phyloP scores from a whole-genome alignment of 768 basidiomycete species.

The Calocera viscosa region DNA sequence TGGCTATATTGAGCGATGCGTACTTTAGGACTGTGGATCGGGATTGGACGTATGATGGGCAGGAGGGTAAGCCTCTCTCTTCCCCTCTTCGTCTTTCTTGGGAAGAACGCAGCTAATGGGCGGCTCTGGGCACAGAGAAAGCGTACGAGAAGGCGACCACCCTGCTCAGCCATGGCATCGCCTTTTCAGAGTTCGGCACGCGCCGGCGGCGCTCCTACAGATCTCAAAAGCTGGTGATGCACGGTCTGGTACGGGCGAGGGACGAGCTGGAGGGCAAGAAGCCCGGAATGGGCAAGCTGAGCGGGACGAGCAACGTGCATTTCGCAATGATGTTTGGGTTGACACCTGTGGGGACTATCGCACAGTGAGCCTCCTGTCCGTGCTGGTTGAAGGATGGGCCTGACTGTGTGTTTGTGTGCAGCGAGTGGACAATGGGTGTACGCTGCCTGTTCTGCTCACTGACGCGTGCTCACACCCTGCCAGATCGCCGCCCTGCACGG shows the following conservation, averaged over 20 bases:
- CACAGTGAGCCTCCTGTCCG: conserved; percentile 78
- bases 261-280: conserved; percentile 31
- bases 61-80: conserved; percentile 46
- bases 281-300: conserved; percentile 38
- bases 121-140: conserved; percentile 29
- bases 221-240: conserved; percentile 66
- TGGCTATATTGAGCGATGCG: conserved; percentile 81
- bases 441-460: conserved; percentile 2
- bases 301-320: conserved; percentile 82
- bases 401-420: conserved; percentile 23
- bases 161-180: conserved; percentile 51
- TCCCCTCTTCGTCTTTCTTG: neutral
- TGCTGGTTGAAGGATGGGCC: too few species aligned
- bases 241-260: conserved; percentile 53
- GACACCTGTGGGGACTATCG: conserved; percentile 65
- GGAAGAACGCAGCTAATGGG: neutral
- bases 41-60: conserved; percentile 78
- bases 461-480: neutral
- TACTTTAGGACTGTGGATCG: conserved; percentile 65
- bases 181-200: conserved; percentile 79
- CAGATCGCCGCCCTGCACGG: conserved; percentile 75
- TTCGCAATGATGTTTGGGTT: conserved; percentile 66
- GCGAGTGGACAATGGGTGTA: conserved; percentile 89
- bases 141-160: conserved; percentile 60
- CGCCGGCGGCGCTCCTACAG: conserved; percentile 61